Conservation (phyloP, 768 basidiomycete species). For the Xerocomus brunneocitrinus region DNA sequence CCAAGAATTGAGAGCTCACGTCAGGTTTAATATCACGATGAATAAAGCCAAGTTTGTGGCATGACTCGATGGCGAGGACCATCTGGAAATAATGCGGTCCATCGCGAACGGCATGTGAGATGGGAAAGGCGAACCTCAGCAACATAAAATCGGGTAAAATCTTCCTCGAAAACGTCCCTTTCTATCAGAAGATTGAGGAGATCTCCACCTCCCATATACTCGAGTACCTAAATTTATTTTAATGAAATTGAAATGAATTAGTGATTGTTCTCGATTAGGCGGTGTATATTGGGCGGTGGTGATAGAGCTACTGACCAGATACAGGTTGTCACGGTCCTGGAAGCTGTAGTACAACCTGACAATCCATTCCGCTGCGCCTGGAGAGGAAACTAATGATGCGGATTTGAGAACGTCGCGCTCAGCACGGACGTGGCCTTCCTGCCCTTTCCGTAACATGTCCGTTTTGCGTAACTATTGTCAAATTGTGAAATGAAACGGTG, state of each 20-base stretch:
- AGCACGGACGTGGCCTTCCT: constrained; percentile 95
- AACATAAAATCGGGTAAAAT: constrained; percentile 89
- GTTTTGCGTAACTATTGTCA: constrained; percentile 66
- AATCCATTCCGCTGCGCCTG: constrained; percentile 85
- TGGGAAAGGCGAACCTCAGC: constrained; percentile 62
- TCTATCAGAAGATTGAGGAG: constrained; percentile 94
- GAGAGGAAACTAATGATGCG: constrained; percentile 73
- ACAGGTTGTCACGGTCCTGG: constrained; percentile 92
- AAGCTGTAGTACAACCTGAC: constrained; percentile 91
- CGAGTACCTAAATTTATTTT: constrained; percentile 60
- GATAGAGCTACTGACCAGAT: constrained; percentile 65
- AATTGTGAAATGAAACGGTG: constrained; percentile 23
- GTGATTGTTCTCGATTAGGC: constrained; percentile 26
- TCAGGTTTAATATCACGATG: constrained; percentile 98
- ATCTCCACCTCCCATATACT: constrained; percentile 96
- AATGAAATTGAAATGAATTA: constrained; percentile 59
- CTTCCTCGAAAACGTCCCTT: constrained; percentile 84
- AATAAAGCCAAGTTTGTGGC: constrained; percentile 93
- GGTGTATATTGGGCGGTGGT: constrained; percentile 21
- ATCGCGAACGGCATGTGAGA: constrained; percentile 18
- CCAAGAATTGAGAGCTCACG: constrained; percentile 40
- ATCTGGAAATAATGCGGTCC: constrained; percentile 53
- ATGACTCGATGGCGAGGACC: constrained; percentile 90
- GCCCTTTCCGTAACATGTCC: constrained; percentile 93
- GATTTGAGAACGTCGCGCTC: constrained; percentile 93